Evolutionary conservation across 495 filamentous ascomycete genomes (phyloP), one percentile per base, ranked within the genome.

Genomic region (Stereocaulon alpinum): DNA sequence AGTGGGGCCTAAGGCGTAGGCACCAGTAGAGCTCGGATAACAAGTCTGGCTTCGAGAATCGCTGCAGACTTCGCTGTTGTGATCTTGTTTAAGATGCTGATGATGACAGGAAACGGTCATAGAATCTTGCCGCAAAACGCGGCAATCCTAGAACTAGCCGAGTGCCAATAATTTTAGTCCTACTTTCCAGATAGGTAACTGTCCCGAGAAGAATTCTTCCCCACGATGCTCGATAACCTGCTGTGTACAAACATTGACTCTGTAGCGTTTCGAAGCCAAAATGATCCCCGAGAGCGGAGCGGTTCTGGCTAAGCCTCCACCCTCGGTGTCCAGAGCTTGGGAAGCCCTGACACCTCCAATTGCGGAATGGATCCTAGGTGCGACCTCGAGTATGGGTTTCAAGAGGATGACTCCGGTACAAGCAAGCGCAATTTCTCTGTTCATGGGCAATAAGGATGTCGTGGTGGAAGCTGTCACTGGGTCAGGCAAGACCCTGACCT

Each of bases 381-480:
- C 91, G 40, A 81, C 95, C 61, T 75, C 81, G 29, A 82, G 82
- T 54, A 89, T 91, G 86, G 88, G 90, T 48, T 96, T 96, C 70
- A 77, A 76, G 48, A 58, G 60, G 20, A 94, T 92, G 74, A 98
- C 93, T 3, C 93, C 93, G 1, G 93, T 96, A 17, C 93, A 98
- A 70, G 88, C 91, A 24, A 91, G 87, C n/a, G 86, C 86, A 17
- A 89, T 97, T 63, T 91, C 92, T 12, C 79, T 96, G 17, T 95
- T 96, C 70, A 83, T 89, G 73, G 85, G 84, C 9, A 89, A 97
- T 71, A 96, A 96, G 66, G 93, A 97, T 73, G 91, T 97, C 0
- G 92, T 97, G 3, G 92, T 96, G 30, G 91, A 96, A 70, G 94
- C 93, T 2, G 93, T 96, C 9, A 98, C 93, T 3, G 93, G 94